Conservation (phyloP, 2,329 filamentous ascomycete genomes). For the Xylariaceae sp. region DNA sequence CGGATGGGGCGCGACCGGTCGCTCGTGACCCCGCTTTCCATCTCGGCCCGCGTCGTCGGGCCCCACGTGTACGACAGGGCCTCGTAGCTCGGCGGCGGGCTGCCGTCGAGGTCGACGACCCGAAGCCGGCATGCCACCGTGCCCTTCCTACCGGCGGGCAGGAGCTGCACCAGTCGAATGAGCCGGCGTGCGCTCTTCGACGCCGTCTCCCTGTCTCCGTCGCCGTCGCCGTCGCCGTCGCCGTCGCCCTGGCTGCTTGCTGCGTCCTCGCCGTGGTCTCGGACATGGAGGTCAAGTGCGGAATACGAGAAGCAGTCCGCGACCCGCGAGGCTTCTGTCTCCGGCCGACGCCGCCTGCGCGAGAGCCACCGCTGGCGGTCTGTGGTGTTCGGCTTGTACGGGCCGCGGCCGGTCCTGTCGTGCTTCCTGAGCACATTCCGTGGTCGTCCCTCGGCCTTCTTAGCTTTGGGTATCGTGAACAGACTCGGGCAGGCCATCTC, state of each 20-base stretch:
- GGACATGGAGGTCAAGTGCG: too few relatives aligned
- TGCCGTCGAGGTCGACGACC: conserved; percentile 5
- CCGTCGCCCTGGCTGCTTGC: too few relatives aligned
- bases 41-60: conserved; percentile 6
- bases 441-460: too few relatives aligned
- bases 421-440: too few relatives aligned
- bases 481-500: too few relatives aligned
- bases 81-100: conserved; percentile 6
- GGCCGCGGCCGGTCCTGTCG: too few relatives aligned
- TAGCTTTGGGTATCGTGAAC: too few relatives aligned
- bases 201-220: not conserved
- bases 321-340: too few relatives aligned
- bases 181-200: not conserved
- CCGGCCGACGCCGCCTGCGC: too few relatives aligned
- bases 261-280: not conserved
- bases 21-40: conserved; percentile 2
- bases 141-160: conserved; percentile 5
- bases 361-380: too few relatives aligned
- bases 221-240: not conserved
- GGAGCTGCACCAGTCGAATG: conserved; percentile 12
- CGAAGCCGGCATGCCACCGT: conserved; percentile 8
- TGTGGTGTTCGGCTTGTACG: too few relatives aligned
- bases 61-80: conserved; percentile 16
- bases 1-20: conserved; percentile 5
- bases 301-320: too few relatives aligned